Evolutionary conservation across 768 basidiomycete genomes (phyloP).

Genomic region (Rhizopogon salebrosus): DNA sequence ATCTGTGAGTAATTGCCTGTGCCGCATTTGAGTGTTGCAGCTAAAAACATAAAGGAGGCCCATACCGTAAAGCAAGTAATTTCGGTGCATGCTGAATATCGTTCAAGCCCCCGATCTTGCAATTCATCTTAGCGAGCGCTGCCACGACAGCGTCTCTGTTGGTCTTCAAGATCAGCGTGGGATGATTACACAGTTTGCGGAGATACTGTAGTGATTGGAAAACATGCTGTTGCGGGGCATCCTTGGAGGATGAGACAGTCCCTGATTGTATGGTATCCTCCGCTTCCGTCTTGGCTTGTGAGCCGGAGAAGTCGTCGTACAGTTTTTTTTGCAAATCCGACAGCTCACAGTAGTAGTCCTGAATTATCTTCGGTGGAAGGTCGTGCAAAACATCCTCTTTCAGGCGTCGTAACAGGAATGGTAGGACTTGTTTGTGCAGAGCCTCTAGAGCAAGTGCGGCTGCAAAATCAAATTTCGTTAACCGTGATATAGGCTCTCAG

Average conservation of each 20-base stretch:
- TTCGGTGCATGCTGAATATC: slow-evolving; percentile 95
- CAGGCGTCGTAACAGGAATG: slow-evolving; percentile 90
- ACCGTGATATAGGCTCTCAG: neutral
- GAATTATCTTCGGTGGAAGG: slow-evolving; percentile 97
- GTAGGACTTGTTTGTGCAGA: slow-evolving; percentile 97
- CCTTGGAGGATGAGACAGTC: slow-evolving; percentile 24
- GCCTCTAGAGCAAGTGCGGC: slow-evolving; percentile 94
- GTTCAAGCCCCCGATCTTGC: slow-evolving; percentile 42
- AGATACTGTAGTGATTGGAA: slow-evolving; percentile 98
- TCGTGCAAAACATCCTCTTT: slow-evolving; percentile 97
- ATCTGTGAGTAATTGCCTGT: slow-evolving; percentile 87
- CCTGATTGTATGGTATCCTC: slow-evolving; percentile 55
- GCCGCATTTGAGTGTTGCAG: neutral
- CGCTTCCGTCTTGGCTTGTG: slow-evolving; percentile 59
- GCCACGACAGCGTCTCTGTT: slow-evolving; percentile 52
- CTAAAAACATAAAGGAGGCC: neutral
- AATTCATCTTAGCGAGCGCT: slow-evolving; percentile 53
- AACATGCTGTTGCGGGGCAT: slow-evolving; percentile 71
- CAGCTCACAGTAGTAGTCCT: slow-evolving; percentile 98
- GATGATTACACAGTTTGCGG: slow-evolving; percentile 97
- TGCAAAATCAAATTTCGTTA: slow-evolving; percentile 26
- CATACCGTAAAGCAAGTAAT: slow-evolving; percentile 82
- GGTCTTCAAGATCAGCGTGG: slow-evolving; percentile 81
- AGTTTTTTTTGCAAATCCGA: slow-evolving; percentile 90
- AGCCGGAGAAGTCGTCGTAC: slow-evolving; percentile 90